These are phyloP conservation scores for Volvox africanus DNA, from an alignment of 139 green algal species.

Conservation along the genomic window DNA sequence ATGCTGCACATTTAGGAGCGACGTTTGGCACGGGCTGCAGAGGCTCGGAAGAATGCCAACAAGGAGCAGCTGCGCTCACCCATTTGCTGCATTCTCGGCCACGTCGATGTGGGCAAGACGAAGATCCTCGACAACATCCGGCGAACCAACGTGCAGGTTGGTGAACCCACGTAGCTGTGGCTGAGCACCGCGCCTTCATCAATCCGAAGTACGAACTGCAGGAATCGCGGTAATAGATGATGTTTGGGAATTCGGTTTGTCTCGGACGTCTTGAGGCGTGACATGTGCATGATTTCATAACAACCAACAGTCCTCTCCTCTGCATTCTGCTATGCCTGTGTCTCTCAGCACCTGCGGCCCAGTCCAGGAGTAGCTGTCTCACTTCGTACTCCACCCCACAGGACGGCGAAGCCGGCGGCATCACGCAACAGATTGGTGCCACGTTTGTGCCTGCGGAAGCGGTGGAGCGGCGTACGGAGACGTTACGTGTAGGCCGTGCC, in stretches of 20 bases:
- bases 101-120: constrained; percentile 99
- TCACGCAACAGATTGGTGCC: constrained; percentile 99
- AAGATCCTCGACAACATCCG: constrained; percentile 99
- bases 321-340: too few species aligned
- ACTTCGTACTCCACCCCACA: constrained; percentile 48
- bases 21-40: constrained; percentile 72
- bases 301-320: too few species aligned
- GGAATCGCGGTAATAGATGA: too few species aligned
- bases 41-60: constrained; percentile 70
- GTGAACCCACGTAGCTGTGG: too few species aligned
- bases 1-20: constrained; percentile 54
- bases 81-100: constrained; percentile 99
- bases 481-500: constrained; percentile 64
- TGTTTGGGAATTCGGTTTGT: too few species aligned
- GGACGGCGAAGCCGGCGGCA: constrained; percentile 97
- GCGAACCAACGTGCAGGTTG: constrained; percentile 96
- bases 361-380: too few species aligned
- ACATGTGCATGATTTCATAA: too few species aligned
- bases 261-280: too few species aligned
- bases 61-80: constrained; percentile 90
- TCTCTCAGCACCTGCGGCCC: too few species aligned
- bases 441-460: constrained; percentile 95
- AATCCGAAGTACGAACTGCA: too few species aligned
- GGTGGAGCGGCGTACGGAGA: constrained; percentile 85
- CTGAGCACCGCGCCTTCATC: too few species aligned